Evolutionary conservation across 1,284 basidiomycete genomes (phyloP).

Genomic region (Bjerkandera adusta): DNA sequence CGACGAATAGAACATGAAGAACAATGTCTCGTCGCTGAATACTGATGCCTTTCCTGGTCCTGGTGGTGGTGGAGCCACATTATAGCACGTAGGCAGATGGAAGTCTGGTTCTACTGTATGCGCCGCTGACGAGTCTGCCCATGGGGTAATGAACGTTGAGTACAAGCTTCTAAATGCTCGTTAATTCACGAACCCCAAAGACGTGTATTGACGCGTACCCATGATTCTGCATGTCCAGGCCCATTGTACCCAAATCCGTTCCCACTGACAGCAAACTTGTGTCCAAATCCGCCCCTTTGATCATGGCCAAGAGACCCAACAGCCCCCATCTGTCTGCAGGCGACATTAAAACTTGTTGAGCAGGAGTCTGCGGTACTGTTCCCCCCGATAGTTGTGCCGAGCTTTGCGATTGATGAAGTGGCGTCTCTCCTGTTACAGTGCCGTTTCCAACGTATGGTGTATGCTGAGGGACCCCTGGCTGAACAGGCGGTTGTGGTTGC

Average conservation of each 20-base stretch:
- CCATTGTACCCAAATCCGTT: conserved; percentile 91
- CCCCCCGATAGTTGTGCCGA: conserved; percentile 25
- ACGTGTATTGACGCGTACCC: conserved; percentile 58
- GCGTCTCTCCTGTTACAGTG: conserved; percentile 29
- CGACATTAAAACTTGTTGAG: conserved; percentile 91
- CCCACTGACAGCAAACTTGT: conserved; percentile 85
- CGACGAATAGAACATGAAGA: conserved; percentile 98
- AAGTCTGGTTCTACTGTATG: conserved; percentile 89
- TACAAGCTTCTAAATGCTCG: conserved; percentile 71
- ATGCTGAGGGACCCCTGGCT: conserved; percentile 21
- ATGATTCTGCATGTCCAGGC: conserved; percentile 83
- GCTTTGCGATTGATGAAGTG: conserved; percentile 26
- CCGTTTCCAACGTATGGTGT: conserved; percentile 35
- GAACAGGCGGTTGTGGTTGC: conserved; percentile 26
- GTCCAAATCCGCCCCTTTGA: conserved; percentile 90
- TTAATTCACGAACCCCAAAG: background rate
- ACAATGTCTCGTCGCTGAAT: conserved; percentile 96
- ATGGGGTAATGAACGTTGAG: conserved; percentile 95
- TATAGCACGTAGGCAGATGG: conserved; percentile 91
- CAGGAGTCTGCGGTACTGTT: conserved; percentile 75
- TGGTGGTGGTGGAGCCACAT: conserved; percentile 88
- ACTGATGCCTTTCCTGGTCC: conserved; percentile 84
- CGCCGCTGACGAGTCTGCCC: conserved; percentile 87
- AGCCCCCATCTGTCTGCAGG: conserved; percentile 97
- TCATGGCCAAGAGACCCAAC: conserved; percentile 85